Base-by-base conservation (phyloP, 805 yeast genomes). In the Wickerhamiella nectarea region DNA sequence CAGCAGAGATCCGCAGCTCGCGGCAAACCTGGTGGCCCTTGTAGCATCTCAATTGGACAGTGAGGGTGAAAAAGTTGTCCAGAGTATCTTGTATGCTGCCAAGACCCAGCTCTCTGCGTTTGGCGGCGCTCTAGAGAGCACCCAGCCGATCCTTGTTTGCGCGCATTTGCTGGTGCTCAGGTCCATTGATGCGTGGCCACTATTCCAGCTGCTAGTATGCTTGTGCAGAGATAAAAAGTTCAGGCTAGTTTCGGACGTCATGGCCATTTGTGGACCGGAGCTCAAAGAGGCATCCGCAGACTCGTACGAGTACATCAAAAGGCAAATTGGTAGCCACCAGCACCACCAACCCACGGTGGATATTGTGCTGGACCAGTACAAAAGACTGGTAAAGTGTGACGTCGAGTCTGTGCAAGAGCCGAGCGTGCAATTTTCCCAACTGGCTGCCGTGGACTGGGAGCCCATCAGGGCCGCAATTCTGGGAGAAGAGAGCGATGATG, bases 21-120 rank as follows among this genome's bases (percentile, higher is more conserved):
- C 86, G 0, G 63, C 80, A 0, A 40, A 40, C 15, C 52, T 85
- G 28, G 67, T 72, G 0, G 68, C 78, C 1, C 68, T 78, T 0
- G 41, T 85, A 9, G 80, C 81, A 58, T 70, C 80, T 4, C 74
- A 78, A 50, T 57, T 82, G 3, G 91, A 93, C 0, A 71, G 71
- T 28, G 61, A 83, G 14, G 94, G 94, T 10, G 9, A 17, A 7
- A 4, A n/a, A 1, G 29, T 44, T 2, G 12, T 39, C 2, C 3
- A 21, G 19, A 31, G 39, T 4, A 11, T 44, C 3, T 15, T 44
- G 5, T 21, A 21, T 2, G 19, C 18, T 2, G 33, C 34, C 7
- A 22, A 25, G 19, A 3, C 34, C 20, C 38, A 40, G 19, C 19
- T 40, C 12, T 7, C 21, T 21, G 37, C 24, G 26, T 34, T 33